Conservation (phyloP, 208 protist genomes). For the Leishmania gerbilli region DNA sequence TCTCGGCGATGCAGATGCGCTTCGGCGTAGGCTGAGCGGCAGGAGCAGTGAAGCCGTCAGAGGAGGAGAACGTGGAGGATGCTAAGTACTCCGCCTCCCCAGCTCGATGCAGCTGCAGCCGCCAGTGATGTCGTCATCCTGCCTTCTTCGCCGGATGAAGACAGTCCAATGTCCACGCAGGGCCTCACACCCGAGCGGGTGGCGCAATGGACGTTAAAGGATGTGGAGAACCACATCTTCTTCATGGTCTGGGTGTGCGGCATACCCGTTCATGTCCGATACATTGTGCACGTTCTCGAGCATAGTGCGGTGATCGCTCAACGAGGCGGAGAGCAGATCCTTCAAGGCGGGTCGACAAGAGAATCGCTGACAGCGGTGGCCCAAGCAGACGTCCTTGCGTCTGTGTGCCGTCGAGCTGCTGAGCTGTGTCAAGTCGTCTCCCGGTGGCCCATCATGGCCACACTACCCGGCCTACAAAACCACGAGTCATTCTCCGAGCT, state of each 20-base stretch:
- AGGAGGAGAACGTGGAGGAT: not conserved
- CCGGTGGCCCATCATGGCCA: not conserved
- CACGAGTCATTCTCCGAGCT: not conserved
- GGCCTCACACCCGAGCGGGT: not conserved
- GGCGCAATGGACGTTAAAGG: constrained; percentile 32
- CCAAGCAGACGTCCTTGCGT: constrained; percentile 29
- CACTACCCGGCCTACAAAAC: not conserved
- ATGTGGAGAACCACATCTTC: constrained; percentile 60
- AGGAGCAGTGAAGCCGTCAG: not conserved
- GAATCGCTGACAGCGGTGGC: constrained; percentile 7
- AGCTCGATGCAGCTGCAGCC: not conserved
- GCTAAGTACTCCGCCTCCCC: not conserved
- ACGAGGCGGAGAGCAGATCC: not conserved
- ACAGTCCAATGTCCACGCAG: not conserved
- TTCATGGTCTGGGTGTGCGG: constrained; percentile 69
- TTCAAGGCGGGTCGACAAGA: not conserved
- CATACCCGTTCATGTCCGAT: constrained; percentile 59
- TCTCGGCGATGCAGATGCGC: not conserved
- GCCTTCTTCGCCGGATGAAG: not conserved
- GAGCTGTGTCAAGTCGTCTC: constrained; percentile 22
- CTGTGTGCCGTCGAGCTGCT: constrained; percentile 32
- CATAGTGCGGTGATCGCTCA: constrained; percentile 15
- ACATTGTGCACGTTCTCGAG: constrained; percentile 50
- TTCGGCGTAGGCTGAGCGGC: not conserved
- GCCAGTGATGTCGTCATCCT: not conserved